These are phyloP conservation scores for Xylaria digitata DNA, from an alignment of 2,329 filamentous ascomycete genomes.

Conservation along the genomic window DNA sequence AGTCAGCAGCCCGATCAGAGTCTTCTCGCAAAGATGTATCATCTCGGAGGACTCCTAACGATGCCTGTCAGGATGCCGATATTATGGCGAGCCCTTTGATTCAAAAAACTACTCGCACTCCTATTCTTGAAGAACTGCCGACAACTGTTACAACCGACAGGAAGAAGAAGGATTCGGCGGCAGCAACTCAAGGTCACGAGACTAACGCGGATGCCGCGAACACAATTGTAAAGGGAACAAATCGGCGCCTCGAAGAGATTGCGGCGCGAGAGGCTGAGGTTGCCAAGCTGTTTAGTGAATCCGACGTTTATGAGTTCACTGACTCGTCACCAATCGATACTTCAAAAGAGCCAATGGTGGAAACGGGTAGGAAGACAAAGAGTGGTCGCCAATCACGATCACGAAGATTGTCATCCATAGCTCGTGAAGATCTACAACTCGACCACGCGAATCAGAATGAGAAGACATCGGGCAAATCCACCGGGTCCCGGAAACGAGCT, in stretches of 20 bases:
- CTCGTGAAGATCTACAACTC: slow-evolving; percentile 50
- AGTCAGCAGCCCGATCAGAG: slow-evolving; percentile 53
- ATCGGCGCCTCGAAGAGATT: slow-evolving; percentile 47
- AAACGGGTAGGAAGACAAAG: slow-evolving; percentile 45
- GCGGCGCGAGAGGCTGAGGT: slow-evolving; percentile 48
- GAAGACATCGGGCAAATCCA: slow-evolving; percentile 35
- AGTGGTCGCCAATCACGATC: slow-evolving; percentile 51
- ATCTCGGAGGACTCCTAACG: slow-evolving; percentile 16
- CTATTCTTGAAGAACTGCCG: slow-evolving; percentile 47
- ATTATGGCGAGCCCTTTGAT: slow-evolving; percentile 56
- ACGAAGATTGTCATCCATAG: slow-evolving; percentile 55
- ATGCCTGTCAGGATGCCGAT: slow-evolving; percentile 37
- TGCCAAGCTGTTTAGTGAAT: slow-evolving; percentile 44
- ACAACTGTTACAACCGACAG: slow-evolving; percentile 53
- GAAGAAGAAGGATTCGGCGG: slow-evolving; percentile 56
- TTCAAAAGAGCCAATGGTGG: slow-evolving; percentile 36
- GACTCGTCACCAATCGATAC: slow-evolving; percentile 57
- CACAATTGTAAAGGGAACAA: slow-evolving; percentile 35
- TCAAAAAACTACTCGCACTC: slow-evolving; percentile 51
- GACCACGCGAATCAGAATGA: slow-evolving; percentile 45
- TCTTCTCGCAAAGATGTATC: slow-evolving; percentile 50
- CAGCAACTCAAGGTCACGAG: slow-evolving; percentile 34
- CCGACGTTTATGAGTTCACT: slow-evolving; percentile 68
- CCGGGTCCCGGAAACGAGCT: slow-evolving; percentile 54
- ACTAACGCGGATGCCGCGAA: slow-evolving; percentile 33